A percentile compares a stretch with the other conserved stretches of the same genome.
Evolutionary conservation across 768 basidiomycete species (phyloP).

Genomic region (Leccinum barrowsii): DNA sequence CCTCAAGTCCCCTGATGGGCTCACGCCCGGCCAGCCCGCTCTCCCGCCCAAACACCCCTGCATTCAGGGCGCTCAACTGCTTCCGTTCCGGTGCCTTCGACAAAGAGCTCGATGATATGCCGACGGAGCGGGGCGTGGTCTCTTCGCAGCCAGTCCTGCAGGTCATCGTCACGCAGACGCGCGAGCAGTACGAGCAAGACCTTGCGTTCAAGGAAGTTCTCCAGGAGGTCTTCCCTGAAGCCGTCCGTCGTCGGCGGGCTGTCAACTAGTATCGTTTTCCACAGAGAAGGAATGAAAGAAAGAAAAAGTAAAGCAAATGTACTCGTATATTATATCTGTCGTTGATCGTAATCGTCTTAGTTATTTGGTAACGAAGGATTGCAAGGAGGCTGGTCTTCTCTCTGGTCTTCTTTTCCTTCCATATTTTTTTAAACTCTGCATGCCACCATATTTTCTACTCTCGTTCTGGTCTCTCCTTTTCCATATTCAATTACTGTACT

Average conservation of each 20-base stretch:
- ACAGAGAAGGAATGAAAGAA: slow-evolving; percentile 2
- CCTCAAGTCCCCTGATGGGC: slow-evolving; percentile 27
- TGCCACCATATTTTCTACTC: neutral
- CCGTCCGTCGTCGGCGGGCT: slow-evolving; percentile 17
- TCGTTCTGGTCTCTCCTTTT: neutral
- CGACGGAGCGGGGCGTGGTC: slow-evolving; percentile 16
- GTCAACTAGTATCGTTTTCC: neutral
- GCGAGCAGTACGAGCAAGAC: slow-evolving; percentile 32
- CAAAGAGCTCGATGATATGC: slow-evolving; percentile 27
- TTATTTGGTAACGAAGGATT: slow-evolving; percentile 21
- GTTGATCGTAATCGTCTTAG: slow-evolving; percentile 14
- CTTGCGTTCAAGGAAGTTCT: slow-evolving; percentile 30
- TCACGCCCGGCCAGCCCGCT: slow-evolving; percentile 25
- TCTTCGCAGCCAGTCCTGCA: slow-evolving; percentile 25
- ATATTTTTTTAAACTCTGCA: neutral
- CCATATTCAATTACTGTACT: neutral
- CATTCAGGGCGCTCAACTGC: slow-evolving; percentile 32
- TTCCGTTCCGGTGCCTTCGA: slow-evolving; percentile 33
- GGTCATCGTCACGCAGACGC: slow-evolving; percentile 34
- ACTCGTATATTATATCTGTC: neutral
- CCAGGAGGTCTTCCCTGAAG: slow-evolving; percentile 27
- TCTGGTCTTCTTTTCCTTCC: slow-evolving; percentile 4
- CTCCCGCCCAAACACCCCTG: slow-evolving; percentile 21
- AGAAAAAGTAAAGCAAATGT: neutral
- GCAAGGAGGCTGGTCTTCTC: slow-evolving; percentile 16